Base-by-base conservation (phyloP, 2,329 filamentous ascomycete genomes). In the Pseudogymnoascus sp. region DNA sequence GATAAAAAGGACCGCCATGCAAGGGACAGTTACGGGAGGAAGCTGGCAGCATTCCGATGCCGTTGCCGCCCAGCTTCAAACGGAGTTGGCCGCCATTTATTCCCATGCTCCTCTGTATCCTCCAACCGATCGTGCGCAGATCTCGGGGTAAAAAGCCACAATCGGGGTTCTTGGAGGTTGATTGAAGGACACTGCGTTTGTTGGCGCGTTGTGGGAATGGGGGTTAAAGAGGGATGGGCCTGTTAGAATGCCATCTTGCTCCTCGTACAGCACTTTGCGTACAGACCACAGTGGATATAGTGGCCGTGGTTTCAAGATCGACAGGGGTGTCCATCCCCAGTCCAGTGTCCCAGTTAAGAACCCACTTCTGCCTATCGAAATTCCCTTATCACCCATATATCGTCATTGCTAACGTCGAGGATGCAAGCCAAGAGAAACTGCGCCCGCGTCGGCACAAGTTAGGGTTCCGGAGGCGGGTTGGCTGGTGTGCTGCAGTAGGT, bases 301-400 rank as follows among this genome's bases (percentile, higher is more conserved):
- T 52, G 41, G 41, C 18, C 41, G 23, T 48, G 23, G 41, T 52
- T 52, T 52, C 41, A 52, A 52, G 41, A 26, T 52, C n/a, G 41
- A 52, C 41, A 52, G 41, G 41, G 41, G 41, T 52, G 41, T 52
- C 41, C 18, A 52, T 52, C n/a, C 18, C n/a, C 41, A 8, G 23
- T 52, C 15, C 41, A 52, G 9, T 18, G 26, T 37, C 41, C 41
- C 41, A 30, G 41, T 52, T 52, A 52, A 52, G 41, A 18, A 52
- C 13, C 41, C 41, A 52, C 41, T 6, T 30, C 13, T 26, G 41
- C 41, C 41, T 30, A 52, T 52, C 41, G 41, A 52, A 52, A 52
- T 52, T 52, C 41, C 41, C 41, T 52, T 30, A 52, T 30, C 41
- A 28, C 23, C 21, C 23, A 15, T 41, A 18, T 26, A 52, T 18